A percentile compares a stretch with the other conserved stretches of the same genome.
phyloP scores from a whole-genome alignment of 1,284 basidiomycete species.

The Ustilago esculenta region DNA sequence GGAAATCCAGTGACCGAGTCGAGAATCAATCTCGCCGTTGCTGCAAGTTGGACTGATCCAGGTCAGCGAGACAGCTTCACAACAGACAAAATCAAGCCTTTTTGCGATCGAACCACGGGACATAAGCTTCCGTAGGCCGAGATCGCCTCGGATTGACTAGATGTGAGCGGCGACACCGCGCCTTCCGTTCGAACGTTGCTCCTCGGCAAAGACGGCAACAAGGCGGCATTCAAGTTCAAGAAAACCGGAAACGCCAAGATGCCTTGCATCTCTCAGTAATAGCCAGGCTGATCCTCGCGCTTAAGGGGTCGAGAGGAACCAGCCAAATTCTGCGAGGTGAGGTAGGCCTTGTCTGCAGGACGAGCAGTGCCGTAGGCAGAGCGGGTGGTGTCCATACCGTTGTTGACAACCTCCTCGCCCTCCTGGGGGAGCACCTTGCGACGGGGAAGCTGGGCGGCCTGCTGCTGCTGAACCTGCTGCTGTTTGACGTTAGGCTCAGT shows the following conservation, averaged over 20 bases:
- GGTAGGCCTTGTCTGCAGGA: constrained; percentile 48
- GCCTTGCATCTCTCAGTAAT: constrained; percentile 32
- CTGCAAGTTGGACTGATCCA: too few relatives aligned
- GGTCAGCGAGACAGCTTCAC: too few relatives aligned
- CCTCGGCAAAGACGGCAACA: neutral
- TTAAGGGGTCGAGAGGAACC: constrained; percentile 43
- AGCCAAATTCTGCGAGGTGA: constrained; percentile 44
- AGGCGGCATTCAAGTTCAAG: too few relatives aligned
- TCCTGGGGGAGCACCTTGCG: constrained; percentile 64
- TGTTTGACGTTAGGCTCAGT: constrained; percentile 49
- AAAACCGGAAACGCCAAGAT: constrained; percentile 2
- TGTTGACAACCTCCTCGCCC: constrained; percentile 45
- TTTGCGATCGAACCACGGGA: too few relatives aligned
- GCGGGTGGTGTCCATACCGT: constrained; percentile 54
- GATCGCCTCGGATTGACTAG: neutral
- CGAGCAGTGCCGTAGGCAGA: constrained; percentile 47
- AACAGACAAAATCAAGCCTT: too few relatives aligned
- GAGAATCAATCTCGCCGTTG: neutral
- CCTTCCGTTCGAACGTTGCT: neutral
- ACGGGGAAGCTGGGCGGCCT: constrained; percentile 59
- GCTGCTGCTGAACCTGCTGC: constrained; percentile 44
- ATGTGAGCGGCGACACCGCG: neutral
- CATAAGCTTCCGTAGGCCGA: too few relatives aligned
- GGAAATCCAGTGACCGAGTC: constrained; percentile 1
- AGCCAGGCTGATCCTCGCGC: constrained; percentile 50